Base-by-base conservation (phyloP, 768 basidiomycete species). In the Boletus pseudo-olivaceus region DNA sequence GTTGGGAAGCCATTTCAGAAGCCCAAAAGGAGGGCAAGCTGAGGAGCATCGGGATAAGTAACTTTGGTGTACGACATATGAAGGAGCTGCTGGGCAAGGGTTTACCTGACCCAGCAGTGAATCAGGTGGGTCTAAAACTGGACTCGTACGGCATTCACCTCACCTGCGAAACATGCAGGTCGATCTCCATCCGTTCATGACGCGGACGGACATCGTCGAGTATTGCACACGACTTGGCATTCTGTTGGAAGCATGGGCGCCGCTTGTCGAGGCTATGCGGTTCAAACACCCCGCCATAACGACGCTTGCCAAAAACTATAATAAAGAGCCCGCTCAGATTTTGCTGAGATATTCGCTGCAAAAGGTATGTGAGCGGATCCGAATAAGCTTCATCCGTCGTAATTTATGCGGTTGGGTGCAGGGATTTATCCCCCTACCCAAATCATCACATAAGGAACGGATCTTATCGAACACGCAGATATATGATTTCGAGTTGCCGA, bases 161-260 rank as follows among this genome's bases (percentile, higher is more conserved):
- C 54, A 40, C 43, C 27, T 42, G 14, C 51, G 29, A 57, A 46
- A 35, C 53, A 42, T 35, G 55, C 40, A 80, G 77, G 77, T 81
- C 50, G 79, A 83, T 61, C 64, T 82, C 23, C 79, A 90, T 68
- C 88, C 86, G 2, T 90, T 87, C 67, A 87, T 86, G 84, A 78
- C 80, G 32, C 77, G 83, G 40, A 73, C 70, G 19, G 80, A 84
- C 44, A 80, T 88, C 44, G 84, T 89, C 29, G 71, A 73, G 7
- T 79, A 62, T 33, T 86, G 83, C 67, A 74, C 73, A 49, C 66
- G 80, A 55, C 73, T 82, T 59, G 77, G 73, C 17, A 86, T 92
- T 53, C 66, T 78, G 10, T 74, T 90, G 10, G 82, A 88, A 76
- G 87, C 83, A 48, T 61, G 77, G 53, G 33, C 54, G 19, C 57